phyloP scores from a whole-genome alignment of 495 filamentous ascomycete genomes.

The Neurospora tetrasperma region DNA sequence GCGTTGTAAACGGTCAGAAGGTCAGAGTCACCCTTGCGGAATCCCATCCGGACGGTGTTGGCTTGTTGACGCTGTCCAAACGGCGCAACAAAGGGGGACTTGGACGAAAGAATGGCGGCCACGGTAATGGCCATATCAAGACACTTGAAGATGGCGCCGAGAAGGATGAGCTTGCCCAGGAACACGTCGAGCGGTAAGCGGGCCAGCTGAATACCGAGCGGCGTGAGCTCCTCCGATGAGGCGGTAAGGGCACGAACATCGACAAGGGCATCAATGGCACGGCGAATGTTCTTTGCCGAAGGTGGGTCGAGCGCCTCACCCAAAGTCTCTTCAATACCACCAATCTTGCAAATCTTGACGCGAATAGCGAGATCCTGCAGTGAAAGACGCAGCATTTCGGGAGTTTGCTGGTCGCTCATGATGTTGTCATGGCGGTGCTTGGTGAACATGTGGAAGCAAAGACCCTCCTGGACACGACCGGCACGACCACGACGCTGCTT shows the following conservation, averaged over 20 bases:
- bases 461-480: constrained; percentile 86
- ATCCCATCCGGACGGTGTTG: constrained; percentile 61
- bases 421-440: constrained; percentile 68
- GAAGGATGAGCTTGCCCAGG: constrained; percentile 82
- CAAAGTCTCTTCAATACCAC: constrained; percentile 79
- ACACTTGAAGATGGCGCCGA: constrained; percentile 76
- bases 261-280: constrained; percentile 83
- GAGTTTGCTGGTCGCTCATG: constrained; percentile 84
- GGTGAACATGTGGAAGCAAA: constrained; percentile 94
- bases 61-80: constrained; percentile 75
- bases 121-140: constrained; percentile 84
- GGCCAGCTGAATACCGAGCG: constrained; percentile 75
- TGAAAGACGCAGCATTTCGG: constrained; percentile 88
- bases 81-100: constrained; percentile 81
- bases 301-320: constrained; percentile 87
- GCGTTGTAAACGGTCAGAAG: constrained; percentile 88
- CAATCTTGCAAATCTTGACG: constrained; percentile 95
- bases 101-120: constrained; percentile 85
- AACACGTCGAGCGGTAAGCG: constrained; percentile 88
- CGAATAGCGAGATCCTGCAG: constrained; percentile 88
- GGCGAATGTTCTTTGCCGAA: constrained; percentile 77
- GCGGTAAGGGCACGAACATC: constrained; percentile 84
- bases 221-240: constrained; percentile 65
- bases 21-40: constrained; percentile 82
- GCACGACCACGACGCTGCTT: constrained; percentile 90